Conservation (phyloP, 1,139 yeast genomes). For the Pichia sp. region DNA sequence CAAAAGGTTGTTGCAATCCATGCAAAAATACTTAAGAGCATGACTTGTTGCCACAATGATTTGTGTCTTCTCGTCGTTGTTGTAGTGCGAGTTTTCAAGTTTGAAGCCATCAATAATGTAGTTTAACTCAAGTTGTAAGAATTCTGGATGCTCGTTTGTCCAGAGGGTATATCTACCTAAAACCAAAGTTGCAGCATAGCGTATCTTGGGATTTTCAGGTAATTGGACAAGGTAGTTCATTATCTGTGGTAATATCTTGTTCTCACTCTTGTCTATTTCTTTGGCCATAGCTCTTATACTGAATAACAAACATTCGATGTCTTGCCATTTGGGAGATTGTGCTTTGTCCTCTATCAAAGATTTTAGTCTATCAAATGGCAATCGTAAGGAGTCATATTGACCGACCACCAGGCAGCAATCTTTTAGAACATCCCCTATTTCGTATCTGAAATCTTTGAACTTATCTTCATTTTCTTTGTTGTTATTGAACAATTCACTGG, state of each 20-base stretch:
- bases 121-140: constrained; percentile 74
- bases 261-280: constrained; percentile 70
- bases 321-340: constrained; percentile 58
- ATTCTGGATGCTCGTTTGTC: constrained; percentile 84
- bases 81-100: constrained; percentile 19
- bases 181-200: constrained; percentile 90
- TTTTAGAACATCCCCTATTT: constrained; percentile 93
- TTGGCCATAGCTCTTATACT: constrained; percentile 93
- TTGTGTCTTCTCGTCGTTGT: constrained; percentile 34
- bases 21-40: constrained; percentile 91
- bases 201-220: constrained; percentile 82
- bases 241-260: constrained; percentile 68
- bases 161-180: constrained; percentile 94
- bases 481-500: constrained; percentile 33
- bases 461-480: constrained; percentile 82
- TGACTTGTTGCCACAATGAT: constrained; percentile 85
- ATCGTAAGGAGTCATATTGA: constrained; percentile 58
- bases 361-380: constrained; percentile 56
- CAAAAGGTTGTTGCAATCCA: constrained; percentile 74
- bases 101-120: constrained; percentile 78
- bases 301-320: constrained; percentile 85
- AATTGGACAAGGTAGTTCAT: constrained; percentile 65
- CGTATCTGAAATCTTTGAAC: constrained; percentile 89
- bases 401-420: constrained; percentile 94
- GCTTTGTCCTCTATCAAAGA: constrained; percentile 31